Base-by-base conservation (phyloP, 805 yeast species). In the Kuraishia borneana region DNA sequence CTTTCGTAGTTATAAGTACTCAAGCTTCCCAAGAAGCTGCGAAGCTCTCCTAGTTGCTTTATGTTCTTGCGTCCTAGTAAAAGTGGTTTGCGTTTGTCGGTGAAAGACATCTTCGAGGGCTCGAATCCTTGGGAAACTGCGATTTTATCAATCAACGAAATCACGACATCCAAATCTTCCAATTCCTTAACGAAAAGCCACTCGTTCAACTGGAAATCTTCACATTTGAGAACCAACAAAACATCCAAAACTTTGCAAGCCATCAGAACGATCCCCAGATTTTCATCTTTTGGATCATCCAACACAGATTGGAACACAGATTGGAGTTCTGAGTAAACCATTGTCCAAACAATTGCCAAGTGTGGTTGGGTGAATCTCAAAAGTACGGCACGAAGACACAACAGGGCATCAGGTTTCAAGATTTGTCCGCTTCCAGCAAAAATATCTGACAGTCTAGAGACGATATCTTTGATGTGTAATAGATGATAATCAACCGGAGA, bases 111-210 rank as follows among this genome's bases (percentile, higher is more conserved):
- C 3, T 30, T 19, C 18, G n/a, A 16, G 10, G 32, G 14, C 10
- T 33, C 21, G 26, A 50, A 29, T 33, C 56, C 32, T 41, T 49
- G 30, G 54, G 59, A 23, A 43, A 44, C 43, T 14, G 53, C 40
- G 4, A 56, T 43, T 36, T 46, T 47, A 30, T 56, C 65, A 27
- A 57, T 50, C 13, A 70, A 44, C 21, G 56, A 54, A 10, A 68
- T 42, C 0, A 70, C 60, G 6, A 54, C 49, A 23, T 44, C 32
- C 9, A 48, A 51, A 37, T 56, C 59, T 2, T 51, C 39, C 3
- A 50, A 75, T 44, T 81, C 84, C 19, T 76, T 66, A 8, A 89
- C 70, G 48, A 85, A 92, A 2, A 92, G 60, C 97, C 97, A 89
- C 46, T 85, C 92, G 40, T 72, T 50, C 53, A 73, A 48, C 54